phyloP scores from a whole-genome alignment of 352 stramenopile genomes.

The Aphanomyces invadans region DNA sequence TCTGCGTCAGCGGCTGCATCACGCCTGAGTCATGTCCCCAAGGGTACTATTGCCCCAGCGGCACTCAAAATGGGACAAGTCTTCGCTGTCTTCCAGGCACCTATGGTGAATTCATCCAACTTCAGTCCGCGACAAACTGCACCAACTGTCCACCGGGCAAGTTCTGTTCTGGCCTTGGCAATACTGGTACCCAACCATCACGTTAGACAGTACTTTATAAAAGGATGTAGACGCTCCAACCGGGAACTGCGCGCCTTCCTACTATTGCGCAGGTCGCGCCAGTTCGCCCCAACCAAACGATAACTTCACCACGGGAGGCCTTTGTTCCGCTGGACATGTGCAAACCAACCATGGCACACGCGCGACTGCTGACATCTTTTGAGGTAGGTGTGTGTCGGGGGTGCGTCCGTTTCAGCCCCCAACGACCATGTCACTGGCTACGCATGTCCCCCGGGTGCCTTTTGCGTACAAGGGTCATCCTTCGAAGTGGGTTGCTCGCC shows the following conservation, averaged over 20 bases:
- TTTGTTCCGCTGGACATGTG: neutral
- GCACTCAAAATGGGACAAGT: constrained; percentile 37
- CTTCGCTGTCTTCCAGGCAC: constrained; percentile 56
- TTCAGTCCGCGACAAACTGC: constrained; percentile 42
- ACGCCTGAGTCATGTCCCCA: constrained; percentile 46
- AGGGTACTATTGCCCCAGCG: constrained; percentile 71
- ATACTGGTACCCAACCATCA: constrained; percentile 32
- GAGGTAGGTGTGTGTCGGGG: neutral
- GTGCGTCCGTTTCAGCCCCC: neutral
- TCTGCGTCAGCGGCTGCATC: constrained; percentile 41
- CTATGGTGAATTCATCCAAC: constrained; percentile 38
- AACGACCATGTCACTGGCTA: constrained; percentile 12
- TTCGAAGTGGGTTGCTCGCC: constrained; percentile 7
- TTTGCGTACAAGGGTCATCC: neutral
- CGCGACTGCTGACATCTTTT: no score
- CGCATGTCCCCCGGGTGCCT: neutral
- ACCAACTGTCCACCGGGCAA: constrained; percentile 47
- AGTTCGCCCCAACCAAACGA: neutral
- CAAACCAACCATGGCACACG: no score
- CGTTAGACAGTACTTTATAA: neutral
- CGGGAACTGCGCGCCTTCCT: constrained; percentile 50
- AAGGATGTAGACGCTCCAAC: constrained; percentile 29
- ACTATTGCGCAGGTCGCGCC: constrained; percentile 48
- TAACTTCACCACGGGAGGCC: constrained; percentile 1
- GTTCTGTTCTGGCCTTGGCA: constrained; percentile 63